Percentiles rank a stretch among this genome's conserved stretches.
phyloP scores from a whole-genome alignment of 2,329 filamentous ascomycete genomes.

The Trichoderma breve region DNA sequence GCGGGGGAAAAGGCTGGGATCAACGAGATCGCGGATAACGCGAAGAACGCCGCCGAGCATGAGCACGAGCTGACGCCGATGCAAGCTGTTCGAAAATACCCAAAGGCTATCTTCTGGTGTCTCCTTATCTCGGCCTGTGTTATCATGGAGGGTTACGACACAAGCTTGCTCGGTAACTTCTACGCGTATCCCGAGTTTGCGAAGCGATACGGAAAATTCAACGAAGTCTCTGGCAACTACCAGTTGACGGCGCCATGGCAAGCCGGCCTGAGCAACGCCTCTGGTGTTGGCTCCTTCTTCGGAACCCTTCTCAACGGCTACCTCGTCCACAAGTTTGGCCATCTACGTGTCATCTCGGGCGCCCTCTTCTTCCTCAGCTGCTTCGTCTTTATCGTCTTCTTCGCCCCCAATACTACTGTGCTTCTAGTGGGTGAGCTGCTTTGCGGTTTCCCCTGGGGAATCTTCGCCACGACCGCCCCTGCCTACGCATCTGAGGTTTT shows the following conservation, averaged over 20 bases:
- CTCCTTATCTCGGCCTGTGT: constrained; percentile 37
- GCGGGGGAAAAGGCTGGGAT: background rate
- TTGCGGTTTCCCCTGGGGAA: constrained; percentile 46
- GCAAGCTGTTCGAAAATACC: constrained; percentile 32
- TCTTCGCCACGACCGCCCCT: constrained; percentile 44
- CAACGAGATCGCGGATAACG: constrained; percentile 10
- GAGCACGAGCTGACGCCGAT: constrained; percentile 18
- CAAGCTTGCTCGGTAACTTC: constrained; percentile 37
- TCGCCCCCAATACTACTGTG: constrained; percentile 38
- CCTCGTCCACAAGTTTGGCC: constrained; percentile 42
- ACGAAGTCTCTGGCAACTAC: constrained; percentile 24
- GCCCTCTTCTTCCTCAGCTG: constrained; percentile 30
- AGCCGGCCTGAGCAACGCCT: constrained; percentile 45
- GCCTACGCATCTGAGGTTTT: constrained; percentile 47
- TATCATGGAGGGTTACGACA: constrained; percentile 46
- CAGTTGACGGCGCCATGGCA: constrained; percentile 51
- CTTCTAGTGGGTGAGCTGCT: constrained; percentile 45
- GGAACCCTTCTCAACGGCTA: constrained; percentile 48
- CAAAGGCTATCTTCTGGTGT: constrained; percentile 39
- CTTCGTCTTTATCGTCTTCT: constrained; percentile 49
- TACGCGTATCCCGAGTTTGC: constrained; percentile 34
- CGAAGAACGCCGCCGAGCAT: constrained; percentile 1
- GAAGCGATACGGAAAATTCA: constrained; percentile 16
- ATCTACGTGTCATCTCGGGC: constrained; percentile 31
- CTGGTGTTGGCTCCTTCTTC: constrained; percentile 46